phyloP scores from a whole-genome alignment of 495 filamentous ascomycete species.

The Neurospora sp. region DNA sequence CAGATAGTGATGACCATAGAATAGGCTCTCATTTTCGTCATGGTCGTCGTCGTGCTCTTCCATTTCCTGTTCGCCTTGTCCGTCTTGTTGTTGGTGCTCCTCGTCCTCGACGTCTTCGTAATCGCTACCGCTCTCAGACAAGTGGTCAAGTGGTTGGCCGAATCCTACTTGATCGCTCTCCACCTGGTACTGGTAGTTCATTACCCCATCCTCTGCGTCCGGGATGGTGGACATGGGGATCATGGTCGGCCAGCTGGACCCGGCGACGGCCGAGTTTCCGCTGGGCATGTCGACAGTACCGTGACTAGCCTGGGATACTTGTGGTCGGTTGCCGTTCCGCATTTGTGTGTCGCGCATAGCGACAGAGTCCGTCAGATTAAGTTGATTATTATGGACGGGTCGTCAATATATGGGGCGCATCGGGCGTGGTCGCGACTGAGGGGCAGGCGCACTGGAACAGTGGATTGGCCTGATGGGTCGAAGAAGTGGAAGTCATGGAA shows the following conservation, averaged over 20 bases:
- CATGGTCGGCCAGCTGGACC: neutral
- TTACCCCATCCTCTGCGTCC: neutral
- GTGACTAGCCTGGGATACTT: neutral
- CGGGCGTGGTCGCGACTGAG: neutral
- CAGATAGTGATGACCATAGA: neutral
- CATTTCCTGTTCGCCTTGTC: slow-evolving; percentile 11
- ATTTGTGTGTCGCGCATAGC: neutral
- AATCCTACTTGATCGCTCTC: neutral
- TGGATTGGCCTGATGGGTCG: neutral
- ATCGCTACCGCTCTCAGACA: slow-evolving; percentile 2
- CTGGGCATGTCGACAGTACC: neutral
- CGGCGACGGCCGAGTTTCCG: neutral
- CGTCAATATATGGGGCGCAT: neutral
- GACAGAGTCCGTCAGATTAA: neutral
- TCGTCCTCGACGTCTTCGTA: slow-evolving; percentile 11
- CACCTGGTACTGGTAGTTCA: neutral
- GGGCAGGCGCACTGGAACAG: neutral
- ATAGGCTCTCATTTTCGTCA: slow-evolving; percentile 1
- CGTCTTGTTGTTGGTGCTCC: slow-evolving; percentile 11
- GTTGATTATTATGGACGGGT: neutral
- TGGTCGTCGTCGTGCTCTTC: slow-evolving; percentile 12
- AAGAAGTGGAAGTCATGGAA: neutral
- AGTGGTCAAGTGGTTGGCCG: neutral
- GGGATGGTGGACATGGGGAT: neutral
- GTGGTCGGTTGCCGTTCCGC: neutral